phyloP scores from a whole-genome alignment of 345 rosid species.

The Eutrema yunnanense region DNA sequence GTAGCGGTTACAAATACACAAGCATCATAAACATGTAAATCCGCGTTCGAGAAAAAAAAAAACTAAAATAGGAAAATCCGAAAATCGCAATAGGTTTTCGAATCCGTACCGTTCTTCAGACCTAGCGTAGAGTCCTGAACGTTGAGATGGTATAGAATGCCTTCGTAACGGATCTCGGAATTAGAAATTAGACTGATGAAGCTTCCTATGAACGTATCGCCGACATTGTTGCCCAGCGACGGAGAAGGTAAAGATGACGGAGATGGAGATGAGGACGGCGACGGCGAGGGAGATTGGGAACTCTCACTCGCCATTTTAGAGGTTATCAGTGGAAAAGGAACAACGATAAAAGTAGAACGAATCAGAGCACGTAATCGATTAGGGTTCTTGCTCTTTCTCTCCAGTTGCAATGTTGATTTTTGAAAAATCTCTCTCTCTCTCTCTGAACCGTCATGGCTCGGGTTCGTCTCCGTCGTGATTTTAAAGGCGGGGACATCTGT shows the following conservation, averaged over 20 bases:
- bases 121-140: slow-evolving; percentile 39
- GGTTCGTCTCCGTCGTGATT: slow-evolving; percentile 23
- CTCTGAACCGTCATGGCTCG: slow-evolving; percentile 16
- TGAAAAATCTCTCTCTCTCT: neutral
- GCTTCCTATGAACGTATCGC: slow-evolving; percentile 40
- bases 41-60: neutral
- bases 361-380: slow-evolving; percentile 3
- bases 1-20: neutral
- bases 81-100: slow-evolving; percentile 6
- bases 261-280: neutral
- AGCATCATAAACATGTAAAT: neutral
- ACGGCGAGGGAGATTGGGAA: slow-evolving; percentile 25
- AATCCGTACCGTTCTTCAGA: slow-evolving; percentile 37
- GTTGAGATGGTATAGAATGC: slow-evolving; percentile 38
- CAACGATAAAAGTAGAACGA: neutral
- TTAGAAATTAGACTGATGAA: slow-evolving; percentile 41
- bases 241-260: slow-evolving; percentile 26
- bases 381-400: slow-evolving; percentile 14
- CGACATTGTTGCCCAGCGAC: slow-evolving; percentile 20
- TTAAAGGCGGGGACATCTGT: slow-evolving; percentile 30
- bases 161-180: slow-evolving; percentile 50
- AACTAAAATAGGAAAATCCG: neutral
- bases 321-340: neutral
- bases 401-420: neutral
- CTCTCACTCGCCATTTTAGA: slow-evolving; percentile 25